Percentiles rank a stretch among this genome's conserved stretches.
phyloP scores from a whole-genome alignment of 768 basidiomycete species.

The Collybia mongolica region DNA sequence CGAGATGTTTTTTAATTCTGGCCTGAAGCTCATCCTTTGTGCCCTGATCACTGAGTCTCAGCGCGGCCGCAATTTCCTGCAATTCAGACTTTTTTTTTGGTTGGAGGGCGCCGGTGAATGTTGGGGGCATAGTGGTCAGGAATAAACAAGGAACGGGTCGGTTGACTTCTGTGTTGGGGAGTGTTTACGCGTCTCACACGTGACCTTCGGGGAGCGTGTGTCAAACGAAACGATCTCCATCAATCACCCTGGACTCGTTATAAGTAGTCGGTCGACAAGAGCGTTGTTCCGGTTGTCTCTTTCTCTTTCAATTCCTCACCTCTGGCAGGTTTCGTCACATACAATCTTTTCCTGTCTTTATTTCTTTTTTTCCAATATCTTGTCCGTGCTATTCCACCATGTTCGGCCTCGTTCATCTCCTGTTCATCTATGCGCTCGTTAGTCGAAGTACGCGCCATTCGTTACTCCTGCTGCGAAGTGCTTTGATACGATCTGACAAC shows the following conservation, averaged over 20 bases:
- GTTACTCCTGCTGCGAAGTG: too few species aligned
- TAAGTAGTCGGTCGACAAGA: background rate
- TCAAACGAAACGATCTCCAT: background rate
- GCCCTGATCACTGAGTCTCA: constrained; percentile 50
- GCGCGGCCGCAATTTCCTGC: constrained; percentile 55
- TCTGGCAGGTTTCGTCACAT: constrained; percentile 6
- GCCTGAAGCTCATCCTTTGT: constrained; percentile 62
- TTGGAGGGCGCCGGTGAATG: constrained; percentile 52
- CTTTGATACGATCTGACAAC: background rate
- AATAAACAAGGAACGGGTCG: constrained; percentile 24
- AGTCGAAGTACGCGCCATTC: constrained; percentile 48
- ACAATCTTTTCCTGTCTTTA: too few species aligned
- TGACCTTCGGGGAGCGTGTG: constrained; percentile 15
- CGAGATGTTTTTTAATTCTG: constrained; percentile 65
- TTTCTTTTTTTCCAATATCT: too few species aligned
- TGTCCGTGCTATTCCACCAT: constrained; percentile 13
- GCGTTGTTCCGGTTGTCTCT: background rate
- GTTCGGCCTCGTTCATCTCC: constrained; percentile 28
- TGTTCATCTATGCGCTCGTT: constrained; percentile 46
- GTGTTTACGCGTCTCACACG: constrained; percentile 29
- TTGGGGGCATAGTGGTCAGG: constrained; percentile 39
- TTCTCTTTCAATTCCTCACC: constrained; percentile 11
- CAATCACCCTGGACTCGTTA: too few species aligned
- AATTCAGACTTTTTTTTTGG: constrained; percentile 73
- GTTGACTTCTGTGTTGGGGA: constrained; percentile 12